A percentile compares a stretch with the other conserved stretches of the same genome.
Conservation (phyloP, 2,329 filamentous ascomycete species). For the Aspergillus hiratsukae region DNA sequence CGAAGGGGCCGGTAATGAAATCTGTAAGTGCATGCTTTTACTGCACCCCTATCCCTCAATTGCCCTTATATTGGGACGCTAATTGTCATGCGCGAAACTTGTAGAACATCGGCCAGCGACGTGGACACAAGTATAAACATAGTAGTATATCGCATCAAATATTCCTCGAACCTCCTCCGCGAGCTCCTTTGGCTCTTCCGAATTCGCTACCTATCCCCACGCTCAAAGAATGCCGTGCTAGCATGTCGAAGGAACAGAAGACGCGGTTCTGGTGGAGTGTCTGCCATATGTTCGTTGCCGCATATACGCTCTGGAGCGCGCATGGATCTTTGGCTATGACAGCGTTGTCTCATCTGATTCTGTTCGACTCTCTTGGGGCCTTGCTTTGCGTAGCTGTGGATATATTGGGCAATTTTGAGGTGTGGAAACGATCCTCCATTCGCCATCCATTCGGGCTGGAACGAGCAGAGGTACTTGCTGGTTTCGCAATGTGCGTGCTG, state of each 20-base stretch:
- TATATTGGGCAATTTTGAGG: constrained; percentile 92
- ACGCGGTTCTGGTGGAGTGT: constrained; percentile 81
- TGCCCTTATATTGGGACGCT: constrained; percentile 1
- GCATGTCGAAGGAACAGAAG: constrained; percentile 85
- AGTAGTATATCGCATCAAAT: constrained; percentile 95
- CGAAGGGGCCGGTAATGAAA: constrained; percentile 66
- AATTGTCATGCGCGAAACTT: constrained; percentile 15
- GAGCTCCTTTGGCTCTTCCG: constrained; percentile 81
- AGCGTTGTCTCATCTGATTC: constrained; percentile 84
- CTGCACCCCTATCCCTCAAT: not conserved
- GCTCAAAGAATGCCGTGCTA: constrained; percentile 77
- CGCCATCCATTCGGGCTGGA: constrained; percentile 91
- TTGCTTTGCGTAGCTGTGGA: constrained; percentile 89
- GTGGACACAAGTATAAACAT: constrained; percentile 97
- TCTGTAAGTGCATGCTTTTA: constrained; percentile 52
- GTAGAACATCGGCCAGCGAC: constrained; percentile 82
- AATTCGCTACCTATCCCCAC: constrained; percentile 91
- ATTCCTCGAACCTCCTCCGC: constrained; percentile 83
- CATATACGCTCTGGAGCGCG: constrained; percentile 79
- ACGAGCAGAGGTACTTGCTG: constrained; percentile 86
- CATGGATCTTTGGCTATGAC: constrained; percentile 86
- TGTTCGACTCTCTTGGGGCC: constrained; percentile 92
- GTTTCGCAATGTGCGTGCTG: constrained; percentile 93
- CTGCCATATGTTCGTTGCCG: constrained; percentile 78
- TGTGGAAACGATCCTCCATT: constrained; percentile 90